These are phyloP conservation scores for Phytopythium ostracodes DNA, from an alignment of 352 stramenopile genomes.

Conservation along the genomic window DNA sequence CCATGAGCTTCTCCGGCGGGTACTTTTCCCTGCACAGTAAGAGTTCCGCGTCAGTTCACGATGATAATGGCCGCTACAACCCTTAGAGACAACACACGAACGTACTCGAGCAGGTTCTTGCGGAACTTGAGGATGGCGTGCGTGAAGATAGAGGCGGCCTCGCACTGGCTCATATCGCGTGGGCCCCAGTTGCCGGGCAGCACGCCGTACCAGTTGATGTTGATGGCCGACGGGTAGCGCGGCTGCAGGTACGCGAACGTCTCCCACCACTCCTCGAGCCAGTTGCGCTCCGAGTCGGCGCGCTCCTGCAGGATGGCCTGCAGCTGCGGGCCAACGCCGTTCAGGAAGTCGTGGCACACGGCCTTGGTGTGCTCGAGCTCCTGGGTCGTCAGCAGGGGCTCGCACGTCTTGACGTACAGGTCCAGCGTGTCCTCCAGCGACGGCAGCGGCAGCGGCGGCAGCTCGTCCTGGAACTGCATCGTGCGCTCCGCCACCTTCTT, in stretches of 20 bases:
- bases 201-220: slow-evolving; percentile 98
- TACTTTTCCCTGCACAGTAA: slow-evolving; percentile 75
- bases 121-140: slow-evolving; percentile 90
- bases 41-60: too few species aligned
- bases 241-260: slow-evolving; percentile 94
- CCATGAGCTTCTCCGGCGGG: slow-evolving; percentile 92
- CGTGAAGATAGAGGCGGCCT: slow-evolving; percentile 84
- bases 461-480: slow-evolving; percentile 78
- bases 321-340: slow-evolving; percentile 85
- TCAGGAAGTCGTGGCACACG: slow-evolving; percentile 89
- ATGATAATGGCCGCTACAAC: too few species aligned
- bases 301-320: slow-evolving; percentile 87
- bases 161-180: slow-evolving; percentile 89
- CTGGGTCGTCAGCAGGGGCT: slow-evolving; percentile 81
- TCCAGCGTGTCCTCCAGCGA: slow-evolving; percentile 92
- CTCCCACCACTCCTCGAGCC: slow-evolving; percentile 96
- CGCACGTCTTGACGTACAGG: slow-evolving; percentile 90
- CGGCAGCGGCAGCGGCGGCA: slow-evolving; percentile 92
- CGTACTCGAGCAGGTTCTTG: slow-evolving; percentile 84
- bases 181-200: slow-evolving; percentile 91
- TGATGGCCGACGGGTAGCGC: slow-evolving; percentile 94
- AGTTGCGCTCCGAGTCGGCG: slow-evolving; percentile 82
- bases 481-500: slow-evolving; percentile 38
- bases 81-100: slow-evolving; percentile 4
- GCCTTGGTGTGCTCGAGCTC: slow-evolving; percentile 91